Base-by-base conservation (phyloP, 2,329 filamentous ascomycete genomes). In the Reticulascus tulasneorum region DNA sequence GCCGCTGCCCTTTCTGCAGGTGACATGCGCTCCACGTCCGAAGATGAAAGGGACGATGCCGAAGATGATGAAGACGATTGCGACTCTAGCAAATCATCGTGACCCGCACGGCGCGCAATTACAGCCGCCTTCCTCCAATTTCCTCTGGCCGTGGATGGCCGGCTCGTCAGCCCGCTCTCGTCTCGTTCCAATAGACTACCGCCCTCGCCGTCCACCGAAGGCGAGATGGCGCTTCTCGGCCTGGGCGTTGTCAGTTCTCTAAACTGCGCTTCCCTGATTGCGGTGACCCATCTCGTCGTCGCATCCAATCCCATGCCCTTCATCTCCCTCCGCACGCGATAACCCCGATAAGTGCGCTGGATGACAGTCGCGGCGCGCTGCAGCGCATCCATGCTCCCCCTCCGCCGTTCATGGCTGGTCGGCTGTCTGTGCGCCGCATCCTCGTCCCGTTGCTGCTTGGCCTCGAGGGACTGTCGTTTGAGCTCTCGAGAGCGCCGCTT, bases 41-140 rank as follows among this genome's bases (percentile, higher is more conserved):
- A 51, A 2, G 50, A 53, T 4, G 55, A 53, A 1, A 47, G 50
- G 1, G 51, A 54, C 6, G 59, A 55, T 7, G 52, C 58, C 2
- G 54, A 55, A 8, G 69, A 68, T 1, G 71, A 67, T n/a, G 52
- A 50, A n/a, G n/a, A n/a, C n/a, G n/a, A n/a, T n/a, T n/a, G n/a
- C n/a, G n/a, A n/a, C n/a, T n/a, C n/a, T n/a, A 70, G 63, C 51
- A 65, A 49, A 40, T 74, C 79, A 52, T 91, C 86, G 25, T 73
- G 78, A 3, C 82, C 85, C 1, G 86, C 89, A 28, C 82, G 73
- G 32, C 79, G 73, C 4, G 85, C 84, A 26, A 93, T 82, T 13
- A 75, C 69, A 13, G 82, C 79, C 1, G 76, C 79, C 46, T 84
- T 85, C 50, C 79, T 81, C 89, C 89, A 95, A 39, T 87, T 84